Evolutionary conservation across 2,329 filamentous ascomycete genomes (phyloP).

Genomic region (Ascochyta rabiei): DNA sequence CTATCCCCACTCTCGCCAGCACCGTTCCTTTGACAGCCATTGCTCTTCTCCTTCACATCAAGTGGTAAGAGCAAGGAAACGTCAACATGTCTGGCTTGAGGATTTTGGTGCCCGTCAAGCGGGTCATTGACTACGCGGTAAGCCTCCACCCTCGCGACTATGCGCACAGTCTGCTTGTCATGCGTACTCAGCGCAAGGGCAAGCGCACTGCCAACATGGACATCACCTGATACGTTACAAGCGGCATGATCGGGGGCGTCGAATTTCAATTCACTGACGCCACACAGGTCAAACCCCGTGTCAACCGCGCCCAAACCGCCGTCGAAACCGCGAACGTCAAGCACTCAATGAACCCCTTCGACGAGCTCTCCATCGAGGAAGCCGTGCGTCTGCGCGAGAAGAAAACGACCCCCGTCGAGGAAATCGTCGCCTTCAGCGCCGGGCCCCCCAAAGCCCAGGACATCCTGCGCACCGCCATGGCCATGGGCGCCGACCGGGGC

Average conservation of each 20-base stretch:
- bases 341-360: slow-evolving; percentile 98
- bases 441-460: slow-evolving; percentile 88
- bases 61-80: not conserved
- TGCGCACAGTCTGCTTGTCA: too few relatives aligned
- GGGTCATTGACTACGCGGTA: slow-evolving; percentile 65
- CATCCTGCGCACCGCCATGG: slow-evolving; percentile 93
- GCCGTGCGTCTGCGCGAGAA: slow-evolving; percentile 92
- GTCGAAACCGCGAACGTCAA: slow-evolving; percentile 94
- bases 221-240: too few relatives aligned
- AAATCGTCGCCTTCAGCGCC: slow-evolving; percentile 88
- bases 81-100: slow-evolving; percentile 55
- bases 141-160: slow-evolving; percentile 15
- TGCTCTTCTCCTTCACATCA: slow-evolving; percentile 10
- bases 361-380: slow-evolving; percentile 97
- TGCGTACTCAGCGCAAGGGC: not conserved
- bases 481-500: slow-evolving; percentile 93
- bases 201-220: too few relatives aligned
- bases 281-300: slow-evolving; percentile 68
- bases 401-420: slow-evolving; percentile 68
- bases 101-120: slow-evolving; percentile 63
- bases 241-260: too few relatives aligned
- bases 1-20: slow-evolving; percentile 26
- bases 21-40: slow-evolving; percentile 11
- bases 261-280: not conserved
- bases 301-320: slow-evolving; percentile 76